Evolutionary conservation across 108 stramenopile species (phyloP).

Genomic region (Epipyxis sp.): DNA sequence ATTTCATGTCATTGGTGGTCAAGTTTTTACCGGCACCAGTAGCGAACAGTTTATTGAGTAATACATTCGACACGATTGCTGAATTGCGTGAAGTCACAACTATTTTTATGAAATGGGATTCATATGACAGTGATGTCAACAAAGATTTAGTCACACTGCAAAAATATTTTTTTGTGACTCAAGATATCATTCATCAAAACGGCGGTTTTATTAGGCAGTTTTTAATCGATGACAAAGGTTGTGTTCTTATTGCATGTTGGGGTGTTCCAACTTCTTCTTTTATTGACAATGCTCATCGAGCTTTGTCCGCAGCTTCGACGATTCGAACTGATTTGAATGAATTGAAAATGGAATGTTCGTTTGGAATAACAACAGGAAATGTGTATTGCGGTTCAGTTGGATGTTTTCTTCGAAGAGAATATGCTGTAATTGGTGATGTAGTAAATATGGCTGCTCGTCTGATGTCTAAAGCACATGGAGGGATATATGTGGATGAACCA

Average conservation of each 20-base stretch:
- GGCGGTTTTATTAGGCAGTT: conserved; percentile 41
- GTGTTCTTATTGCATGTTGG: conserved; percentile 37
- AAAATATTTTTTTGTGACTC: conserved; percentile 16
- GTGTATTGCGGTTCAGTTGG: conserved; percentile 42
- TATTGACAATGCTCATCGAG: conserved; percentile 33
- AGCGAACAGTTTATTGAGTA: conserved; percentile 9
- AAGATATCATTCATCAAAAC: conserved; percentile 30
- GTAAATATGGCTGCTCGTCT: conserved; percentile 46
- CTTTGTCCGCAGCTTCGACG: conserved; percentile 19
- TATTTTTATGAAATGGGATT: conserved; percentile 49
- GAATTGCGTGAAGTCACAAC: conserved; percentile 48
- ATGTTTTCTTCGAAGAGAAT: conserved; percentile 34
- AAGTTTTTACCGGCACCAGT: conserved; percentile 4
- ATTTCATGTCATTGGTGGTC: neutral
- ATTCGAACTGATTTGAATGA: conserved; percentile 20
- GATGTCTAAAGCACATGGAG: conserved; percentile 41
- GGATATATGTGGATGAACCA: conserved; percentile 36
- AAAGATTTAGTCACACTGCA: conserved; percentile 33
- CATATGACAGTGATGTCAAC: conserved; percentile 12
- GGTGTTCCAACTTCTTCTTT: conserved; percentile 28
- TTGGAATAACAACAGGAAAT: conserved; percentile 42
- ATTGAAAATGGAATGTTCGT: conserved; percentile 33
- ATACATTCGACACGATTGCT: conserved; percentile 44
- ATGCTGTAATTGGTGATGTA: conserved; percentile 39
- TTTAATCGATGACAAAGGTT: conserved; percentile 42